Percentiles rank a stretch among this genome's conserved stretches.
phyloP scores from a whole-genome alignment of 352 stramenopile species.

The Globisporangium megalacanthum region DNA sequence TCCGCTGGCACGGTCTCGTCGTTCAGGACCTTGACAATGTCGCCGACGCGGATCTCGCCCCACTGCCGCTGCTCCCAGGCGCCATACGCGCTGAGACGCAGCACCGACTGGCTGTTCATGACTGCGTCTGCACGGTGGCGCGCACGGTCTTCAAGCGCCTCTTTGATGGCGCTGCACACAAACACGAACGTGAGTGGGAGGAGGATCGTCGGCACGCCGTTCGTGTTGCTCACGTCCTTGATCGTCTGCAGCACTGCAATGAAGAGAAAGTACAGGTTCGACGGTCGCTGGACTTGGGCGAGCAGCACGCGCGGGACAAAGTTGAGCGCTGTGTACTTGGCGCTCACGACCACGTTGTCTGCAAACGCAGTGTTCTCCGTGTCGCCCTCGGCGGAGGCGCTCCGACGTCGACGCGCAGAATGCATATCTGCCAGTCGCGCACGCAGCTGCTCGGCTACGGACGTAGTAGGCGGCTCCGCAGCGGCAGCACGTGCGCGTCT shows the following conservation, averaged over 20 bases:
- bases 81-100: constrained; percentile 38
- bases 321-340: constrained; percentile 81
- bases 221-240: constrained; percentile 81
- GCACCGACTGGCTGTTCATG: constrained; percentile 58
- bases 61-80: constrained; percentile 49
- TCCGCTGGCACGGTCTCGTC: constrained; percentile 65
- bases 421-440: constrained; percentile 8
- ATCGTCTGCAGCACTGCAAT: constrained; percentile 82
- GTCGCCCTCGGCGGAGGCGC: neutral
- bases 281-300: constrained; percentile 68
- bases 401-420: neutral
- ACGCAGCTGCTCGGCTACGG: constrained; percentile 3
- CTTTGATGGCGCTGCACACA: constrained; percentile 77
- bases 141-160: constrained; percentile 76
- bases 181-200: constrained; percentile 73
- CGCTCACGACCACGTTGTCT: constrained; percentile 68
- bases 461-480: neutral
- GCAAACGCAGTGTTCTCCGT: constrained; percentile 25
- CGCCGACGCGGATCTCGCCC: constrained; percentile 69
- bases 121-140: constrained; percentile 67
- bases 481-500: constrained; percentile 13
- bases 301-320: constrained; percentile 69
- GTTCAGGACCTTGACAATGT: constrained; percentile 73
- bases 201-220: constrained; percentile 73
- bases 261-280: constrained; percentile 85